Conservation (phyloP, 805 yeast species). For the Candida saitoana region DNA sequence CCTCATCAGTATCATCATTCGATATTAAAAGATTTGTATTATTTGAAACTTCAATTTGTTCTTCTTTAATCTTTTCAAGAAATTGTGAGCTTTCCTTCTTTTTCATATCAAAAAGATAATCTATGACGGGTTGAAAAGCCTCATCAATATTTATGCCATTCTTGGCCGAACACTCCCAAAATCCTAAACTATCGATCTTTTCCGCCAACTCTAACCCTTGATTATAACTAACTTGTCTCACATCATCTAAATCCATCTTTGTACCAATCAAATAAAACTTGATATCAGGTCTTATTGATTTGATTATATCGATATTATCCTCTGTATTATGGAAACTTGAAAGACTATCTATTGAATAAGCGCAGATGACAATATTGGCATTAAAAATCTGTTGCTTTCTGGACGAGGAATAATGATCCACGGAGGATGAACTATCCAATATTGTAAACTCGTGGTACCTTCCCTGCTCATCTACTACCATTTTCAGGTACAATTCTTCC, state of each 20-base stretch:
- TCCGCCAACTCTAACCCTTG: conserved; percentile 29
- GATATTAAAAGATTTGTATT: not conserved
- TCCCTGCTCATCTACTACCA: conserved; percentile 10
- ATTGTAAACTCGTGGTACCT: conserved; percentile 26
- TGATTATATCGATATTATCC: conserved; percentile 23
- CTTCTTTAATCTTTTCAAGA: not conserved
- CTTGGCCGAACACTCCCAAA: conserved; percentile 25
- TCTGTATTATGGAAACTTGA: conserved; percentile 26
- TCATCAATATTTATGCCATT: conserved; percentile 18
- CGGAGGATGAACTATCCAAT: conserved; percentile 24
- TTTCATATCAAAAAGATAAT: not conserved
- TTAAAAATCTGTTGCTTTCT: conserved; percentile 26
- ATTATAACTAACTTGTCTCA: conserved; percentile 24
- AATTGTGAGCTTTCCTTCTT: not conserved
- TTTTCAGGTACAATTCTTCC: conserved; percentile 24
- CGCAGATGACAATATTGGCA: conserved; percentile 26
- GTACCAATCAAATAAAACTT: conserved; percentile 30
- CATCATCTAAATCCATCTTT: conserved; percentile 21
- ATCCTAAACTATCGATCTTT: conserved; percentile 23
- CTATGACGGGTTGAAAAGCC: conserved; percentile 25
- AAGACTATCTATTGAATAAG: conserved; percentile 24
- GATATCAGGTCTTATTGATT: conserved; percentile 16
- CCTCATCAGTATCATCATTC: not conserved
- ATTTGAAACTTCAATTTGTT: not conserved
- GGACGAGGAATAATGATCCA: conserved; percentile 24